phyloP scores from a whole-genome alignment of 2,329 filamentous ascomycete species.

The Cordyceps cateniannulata region DNA sequence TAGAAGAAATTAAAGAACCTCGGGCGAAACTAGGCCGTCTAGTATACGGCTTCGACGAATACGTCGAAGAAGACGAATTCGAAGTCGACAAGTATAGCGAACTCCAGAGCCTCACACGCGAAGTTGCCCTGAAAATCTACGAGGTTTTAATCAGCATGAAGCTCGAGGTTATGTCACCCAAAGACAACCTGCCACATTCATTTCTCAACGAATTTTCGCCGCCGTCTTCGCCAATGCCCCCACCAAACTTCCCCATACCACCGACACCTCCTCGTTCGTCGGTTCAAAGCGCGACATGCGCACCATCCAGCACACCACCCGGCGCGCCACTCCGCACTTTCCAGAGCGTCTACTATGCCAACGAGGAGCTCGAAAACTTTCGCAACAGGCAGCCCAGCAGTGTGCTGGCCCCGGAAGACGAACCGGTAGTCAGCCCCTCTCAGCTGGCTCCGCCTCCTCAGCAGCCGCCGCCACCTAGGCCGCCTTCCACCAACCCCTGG shows the following conservation, averaged over 20 bases:
- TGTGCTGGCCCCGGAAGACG: not conserved
- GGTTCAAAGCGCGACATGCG: not conserved
- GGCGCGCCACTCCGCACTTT: not conserved
- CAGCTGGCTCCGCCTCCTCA: slow-evolving; percentile 1
- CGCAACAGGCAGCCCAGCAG: slow-evolving; percentile 10
- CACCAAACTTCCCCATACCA: slow-evolving; percentile 10
- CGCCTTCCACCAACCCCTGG: slow-evolving; percentile 39
- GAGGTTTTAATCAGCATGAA: slow-evolving; percentile 50
- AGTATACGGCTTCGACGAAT: slow-evolving; percentile 53
- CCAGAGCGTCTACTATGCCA: slow-evolving; percentile 6
- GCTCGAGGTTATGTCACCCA: slow-evolving; percentile 31
- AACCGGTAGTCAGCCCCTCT: slow-evolving; percentile 1
- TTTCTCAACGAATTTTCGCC: slow-evolving; percentile 19
- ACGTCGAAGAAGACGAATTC: slow-evolving; percentile 41
- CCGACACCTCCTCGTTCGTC: slow-evolving; percentile 9
- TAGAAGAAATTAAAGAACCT: slow-evolving; percentile 45
- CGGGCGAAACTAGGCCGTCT: slow-evolving; percentile 42
- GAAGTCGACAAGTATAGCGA: slow-evolving; percentile 43
- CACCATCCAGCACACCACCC: not conserved
- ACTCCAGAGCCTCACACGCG: slow-evolving; percentile 41
- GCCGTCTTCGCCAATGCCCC: slow-evolving; percentile 9
- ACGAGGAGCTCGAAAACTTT: slow-evolving; percentile 5
- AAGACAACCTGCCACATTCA: slow-evolving; percentile 19
- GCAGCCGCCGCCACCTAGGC: slow-evolving; percentile 18
- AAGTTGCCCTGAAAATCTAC: slow-evolving; percentile 41